A percentile compares a stretch with the other conserved stretches of the same genome.
Evolutionary conservation across 768 basidiomycete species (phyloP).

Genomic region (Mycena belliarum): DNA sequence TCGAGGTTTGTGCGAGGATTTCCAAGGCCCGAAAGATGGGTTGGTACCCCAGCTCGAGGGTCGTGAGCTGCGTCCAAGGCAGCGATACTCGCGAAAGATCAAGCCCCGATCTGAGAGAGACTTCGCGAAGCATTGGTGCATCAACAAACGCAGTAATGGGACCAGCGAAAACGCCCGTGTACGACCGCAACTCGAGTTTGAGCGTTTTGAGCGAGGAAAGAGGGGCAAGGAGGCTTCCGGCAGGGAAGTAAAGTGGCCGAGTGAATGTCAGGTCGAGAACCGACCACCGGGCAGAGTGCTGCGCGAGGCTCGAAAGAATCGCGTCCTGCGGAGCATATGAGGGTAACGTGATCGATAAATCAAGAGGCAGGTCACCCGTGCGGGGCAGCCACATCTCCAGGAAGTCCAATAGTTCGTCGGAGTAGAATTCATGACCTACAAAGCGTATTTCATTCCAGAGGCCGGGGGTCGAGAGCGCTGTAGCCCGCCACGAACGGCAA

Average conservation of each 20-base stretch:
- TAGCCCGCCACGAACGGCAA: not conserved
- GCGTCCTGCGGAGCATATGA: not conserved
- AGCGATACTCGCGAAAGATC: not conserved
- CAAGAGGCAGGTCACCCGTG: not conserved
- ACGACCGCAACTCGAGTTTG: not conserved
- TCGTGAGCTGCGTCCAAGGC: not conserved
- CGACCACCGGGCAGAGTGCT: not conserved
- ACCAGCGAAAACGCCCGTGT: not conserved
- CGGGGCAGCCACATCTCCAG: not conserved
- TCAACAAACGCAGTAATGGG: not conserved
- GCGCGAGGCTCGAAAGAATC: not conserved
- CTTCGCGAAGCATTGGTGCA: not conserved
- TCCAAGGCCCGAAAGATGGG: not conserved
- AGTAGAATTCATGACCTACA: not conserved
- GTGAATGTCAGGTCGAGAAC: not conserved
- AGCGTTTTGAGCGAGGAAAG: not conserved
- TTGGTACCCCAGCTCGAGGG: not conserved
- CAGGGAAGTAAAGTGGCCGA: not conserved
- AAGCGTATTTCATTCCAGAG: not conserved
- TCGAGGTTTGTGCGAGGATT: not conserved
- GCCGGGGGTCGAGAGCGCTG: not conserved
- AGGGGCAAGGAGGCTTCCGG: not conserved
- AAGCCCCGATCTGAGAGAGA: not conserved
- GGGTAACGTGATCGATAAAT: not conserved
- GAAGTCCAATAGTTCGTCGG: not conserved